Conservation (phyloP, 805 yeast species). For the Barnettozyma botsteinii region DNA sequence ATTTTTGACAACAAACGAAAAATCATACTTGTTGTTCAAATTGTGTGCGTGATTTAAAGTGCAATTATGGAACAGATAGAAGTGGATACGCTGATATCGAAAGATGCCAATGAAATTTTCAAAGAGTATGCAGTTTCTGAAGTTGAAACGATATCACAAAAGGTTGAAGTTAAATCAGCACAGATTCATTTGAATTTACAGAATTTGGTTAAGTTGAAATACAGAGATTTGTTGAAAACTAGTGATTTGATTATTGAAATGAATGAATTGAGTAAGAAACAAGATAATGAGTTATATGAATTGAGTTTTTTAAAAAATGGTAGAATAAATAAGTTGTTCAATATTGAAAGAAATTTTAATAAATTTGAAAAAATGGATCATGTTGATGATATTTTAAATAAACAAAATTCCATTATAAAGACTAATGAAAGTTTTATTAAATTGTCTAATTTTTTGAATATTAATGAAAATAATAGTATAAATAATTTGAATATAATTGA, state of each 20-base stretch:
- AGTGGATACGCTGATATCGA: neutral
- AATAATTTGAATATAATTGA: constrained; percentile 4
- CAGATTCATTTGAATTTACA: constrained; percentile 18
- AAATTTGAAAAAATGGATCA: neutral
- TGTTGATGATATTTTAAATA: neutral
- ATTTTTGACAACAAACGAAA: no score
- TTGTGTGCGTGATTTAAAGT: no score
- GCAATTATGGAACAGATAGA: neutral
- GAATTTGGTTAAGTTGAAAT: constrained; percentile 21
- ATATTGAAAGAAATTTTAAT: constrained; percentile 15
- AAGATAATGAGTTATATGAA: constrained; percentile 19
- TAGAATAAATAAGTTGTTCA: constrained; percentile 10
- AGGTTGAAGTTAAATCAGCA: neutral
- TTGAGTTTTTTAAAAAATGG: constrained; percentile 17
- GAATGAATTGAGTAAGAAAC: constrained; percentile 14
- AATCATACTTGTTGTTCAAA: no score
- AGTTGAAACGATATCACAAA: neutral
- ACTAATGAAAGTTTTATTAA: constrained; percentile 5
- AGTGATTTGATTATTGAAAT: constrained; percentile 24
- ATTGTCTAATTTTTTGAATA: constrained; percentile 8
- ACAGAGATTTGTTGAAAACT: constrained; percentile 21
- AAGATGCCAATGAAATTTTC: neutral
- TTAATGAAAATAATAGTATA: constrained; percentile 3
- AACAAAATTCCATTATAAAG: neutral
- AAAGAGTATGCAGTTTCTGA: neutral